phyloP scores from a whole-genome alignment of 192 early-diverging fungal species.

The Backusella sp. region DNA sequence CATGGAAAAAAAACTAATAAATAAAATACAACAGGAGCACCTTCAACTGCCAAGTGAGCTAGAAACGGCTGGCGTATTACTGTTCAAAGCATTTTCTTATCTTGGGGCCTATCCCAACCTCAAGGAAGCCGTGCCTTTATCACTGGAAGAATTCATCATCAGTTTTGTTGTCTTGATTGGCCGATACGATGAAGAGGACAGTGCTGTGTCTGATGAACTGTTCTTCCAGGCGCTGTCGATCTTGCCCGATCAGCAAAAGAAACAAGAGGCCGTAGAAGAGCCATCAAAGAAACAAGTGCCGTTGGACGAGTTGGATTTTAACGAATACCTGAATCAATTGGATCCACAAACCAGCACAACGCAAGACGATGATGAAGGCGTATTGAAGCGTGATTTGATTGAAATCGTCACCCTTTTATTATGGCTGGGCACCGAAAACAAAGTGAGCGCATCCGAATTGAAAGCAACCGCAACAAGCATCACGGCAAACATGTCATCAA shows the following conservation, averaged over 20 bases:
- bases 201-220: conserved; percentile 3
- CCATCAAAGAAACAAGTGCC: conserved; percentile 4
- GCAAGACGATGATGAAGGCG: not conserved
- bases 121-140: conserved; percentile 15
- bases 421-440: conserved; percentile 18
- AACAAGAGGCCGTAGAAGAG: not conserved
- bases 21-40: conserved; percentile 13
- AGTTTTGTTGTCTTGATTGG: conserved; percentile 28
- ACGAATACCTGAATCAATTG: conserved; percentile 15
- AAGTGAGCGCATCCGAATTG: not conserved
- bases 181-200: conserved; percentile 14
- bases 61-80: conserved; percentile 29
- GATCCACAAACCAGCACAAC: not conserved
- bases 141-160: conserved; percentile 24
- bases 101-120: conserved; percentile 32
- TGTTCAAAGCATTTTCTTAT: conserved; percentile 38
- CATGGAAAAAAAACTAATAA: not conserved
- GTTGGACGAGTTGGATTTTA: conserved; percentile 32
- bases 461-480: not conserved
- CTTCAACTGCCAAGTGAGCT: conserved; percentile 23
- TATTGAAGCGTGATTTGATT: conserved; percentile 18
- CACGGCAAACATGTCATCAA: not conserved
- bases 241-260: not conserved
- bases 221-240: conserved; percentile 29
- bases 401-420: conserved; percentile 19